These are phyloP conservation scores for Durusdinium trenchii DNA, from an alignment of 73 alveolate genomes.

Conservation along the genomic window DNA sequence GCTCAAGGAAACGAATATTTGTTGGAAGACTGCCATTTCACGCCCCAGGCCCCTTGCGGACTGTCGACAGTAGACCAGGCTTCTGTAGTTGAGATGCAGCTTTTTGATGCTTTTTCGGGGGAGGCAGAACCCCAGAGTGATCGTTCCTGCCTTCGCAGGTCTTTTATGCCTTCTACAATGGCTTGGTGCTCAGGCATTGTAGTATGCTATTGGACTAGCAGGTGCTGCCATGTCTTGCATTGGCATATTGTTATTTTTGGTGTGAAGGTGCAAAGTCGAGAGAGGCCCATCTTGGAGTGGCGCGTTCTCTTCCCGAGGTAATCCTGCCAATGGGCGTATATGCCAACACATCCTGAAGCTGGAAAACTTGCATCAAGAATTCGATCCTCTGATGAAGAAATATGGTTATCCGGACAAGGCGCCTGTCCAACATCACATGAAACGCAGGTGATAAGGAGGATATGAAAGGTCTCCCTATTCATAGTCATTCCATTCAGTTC, in stretches of 20 bases:
- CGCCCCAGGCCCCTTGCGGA: conserved; percentile 19
- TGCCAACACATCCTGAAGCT: conserved; percentile 85
- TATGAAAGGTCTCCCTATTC: too few species aligned
- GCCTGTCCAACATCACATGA: background rate
- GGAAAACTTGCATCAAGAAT: conserved; percentile 44
- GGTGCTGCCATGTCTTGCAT: too few species aligned
- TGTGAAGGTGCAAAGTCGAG: background rate
- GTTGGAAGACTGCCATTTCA: conserved; percentile 88
- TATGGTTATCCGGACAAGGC: conserved; percentile 57
- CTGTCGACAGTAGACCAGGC: background rate
- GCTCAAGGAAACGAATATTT: conserved; percentile 33
- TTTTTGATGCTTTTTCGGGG: background rate
- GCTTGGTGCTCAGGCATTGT: background rate
- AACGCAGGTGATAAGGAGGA: too few species aligned
- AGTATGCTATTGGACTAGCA: background rate
- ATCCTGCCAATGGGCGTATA: conserved; percentile 41
- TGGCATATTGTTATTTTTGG: background rate
- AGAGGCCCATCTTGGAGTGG: background rate
- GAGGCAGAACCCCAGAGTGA: too few species aligned
- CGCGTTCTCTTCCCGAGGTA: background rate
- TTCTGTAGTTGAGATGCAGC: background rate
- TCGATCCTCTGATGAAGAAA: conserved; percentile 40
- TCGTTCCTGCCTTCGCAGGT: conserved; percentile 26
- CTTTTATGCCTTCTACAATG: conserved; percentile 63
- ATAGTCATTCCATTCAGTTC: too few species aligned